Base-by-base conservation (phyloP, 441 rosid genomes). In the Gossypium gossypioides region DNA sequence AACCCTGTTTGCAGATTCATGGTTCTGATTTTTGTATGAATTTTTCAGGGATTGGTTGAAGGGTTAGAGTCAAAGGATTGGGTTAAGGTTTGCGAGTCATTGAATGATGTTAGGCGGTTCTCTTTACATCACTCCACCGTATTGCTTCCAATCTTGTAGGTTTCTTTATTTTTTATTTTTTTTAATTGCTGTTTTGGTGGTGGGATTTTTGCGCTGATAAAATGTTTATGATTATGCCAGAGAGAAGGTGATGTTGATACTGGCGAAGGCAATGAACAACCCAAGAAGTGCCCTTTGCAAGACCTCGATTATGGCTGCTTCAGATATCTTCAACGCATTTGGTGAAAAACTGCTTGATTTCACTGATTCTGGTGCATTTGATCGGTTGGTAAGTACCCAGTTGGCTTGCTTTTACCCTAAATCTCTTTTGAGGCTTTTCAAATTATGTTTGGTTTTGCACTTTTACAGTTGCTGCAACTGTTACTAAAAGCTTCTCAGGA, bases 281-380 rank as follows among this genome's bases (percentile, higher is more conserved):
- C 97, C 98, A 0, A 88, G 99, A 84, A 95, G 98, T 77, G 97
- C 97, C 34, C 76, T 95, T 74, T 86, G 93, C 79, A 92, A 95
- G 84, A 95, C 98, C 55, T 86, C 99, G 3, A 88, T 92, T 32
- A 91, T 92, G 97, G 88, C 95, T 55, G 84, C 92, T 15, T 84
- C 90, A 40, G 97, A 95, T 81, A 80, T 95, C 57, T 83, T 92
- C 86, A 86, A 66, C 7, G 90, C 86, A 4, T 95, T 63, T 21
- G 92, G 95, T 4, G 92, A 92, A 76, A 80, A 81, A 69, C 69
- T 92, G 46, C 86, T 91, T 0, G 80, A 86, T 19, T 72, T 34
- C 19, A 74, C 87, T 29, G 72, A 70, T 69, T 65, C 84, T 54
- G 86, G 79, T 76, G 86, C 94, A 32, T 84, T 90, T 71, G 89